phyloP scores from a whole-genome alignment of 768 basidiomycete genomes.

The Suillus bovinus region DNA sequence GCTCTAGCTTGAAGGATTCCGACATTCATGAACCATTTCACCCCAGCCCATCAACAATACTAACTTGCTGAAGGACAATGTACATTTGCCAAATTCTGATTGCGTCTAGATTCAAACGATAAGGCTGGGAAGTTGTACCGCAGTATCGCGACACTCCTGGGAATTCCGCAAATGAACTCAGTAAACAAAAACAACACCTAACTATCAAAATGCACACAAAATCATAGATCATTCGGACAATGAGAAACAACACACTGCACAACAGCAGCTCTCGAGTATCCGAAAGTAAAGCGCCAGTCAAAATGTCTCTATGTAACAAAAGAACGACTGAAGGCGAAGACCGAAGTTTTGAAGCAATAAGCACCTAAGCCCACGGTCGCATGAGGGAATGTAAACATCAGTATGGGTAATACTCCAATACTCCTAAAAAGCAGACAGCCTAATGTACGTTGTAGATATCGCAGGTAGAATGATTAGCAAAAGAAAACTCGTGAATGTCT shows the following conservation, averaged over 20 bases:
- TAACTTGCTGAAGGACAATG: background rate
- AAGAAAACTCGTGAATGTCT: slow-evolving; percentile 15
- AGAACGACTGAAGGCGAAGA: slow-evolving; percentile 1
- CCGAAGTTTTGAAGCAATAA: slow-evolving; percentile 4
- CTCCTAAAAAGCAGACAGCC: slow-evolving; percentile 8
- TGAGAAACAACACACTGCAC: slow-evolving; percentile 18
- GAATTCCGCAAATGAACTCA: background rate
- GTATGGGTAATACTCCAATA: slow-evolving; percentile 2
- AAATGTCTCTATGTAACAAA: slow-evolving; percentile 7
- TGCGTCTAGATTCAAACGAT: background rate
- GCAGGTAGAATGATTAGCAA: slow-evolving; percentile 9
- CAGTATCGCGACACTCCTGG: background rate
- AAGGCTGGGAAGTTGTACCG: background rate
- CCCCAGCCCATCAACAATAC: background rate
- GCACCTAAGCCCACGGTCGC: background rate
- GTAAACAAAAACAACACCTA: background rate
- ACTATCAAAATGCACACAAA: background rate
- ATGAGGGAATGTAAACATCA: slow-evolving; percentile 6
- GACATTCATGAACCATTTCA: background rate
- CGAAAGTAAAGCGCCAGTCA: slow-evolving; percentile 9
- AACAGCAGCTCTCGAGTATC: slow-evolving; percentile 19
- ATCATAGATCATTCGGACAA: slow-evolving; percentile 17
- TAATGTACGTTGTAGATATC: slow-evolving; percentile 22
- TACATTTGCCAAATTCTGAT: background rate
- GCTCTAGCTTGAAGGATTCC: background rate